Evolutionary conservation across 2,329 filamentous ascomycete genomes (phyloP), one percentile per base, ranked within the genome.

Genomic region (Hypoxylon sp.): DNA sequence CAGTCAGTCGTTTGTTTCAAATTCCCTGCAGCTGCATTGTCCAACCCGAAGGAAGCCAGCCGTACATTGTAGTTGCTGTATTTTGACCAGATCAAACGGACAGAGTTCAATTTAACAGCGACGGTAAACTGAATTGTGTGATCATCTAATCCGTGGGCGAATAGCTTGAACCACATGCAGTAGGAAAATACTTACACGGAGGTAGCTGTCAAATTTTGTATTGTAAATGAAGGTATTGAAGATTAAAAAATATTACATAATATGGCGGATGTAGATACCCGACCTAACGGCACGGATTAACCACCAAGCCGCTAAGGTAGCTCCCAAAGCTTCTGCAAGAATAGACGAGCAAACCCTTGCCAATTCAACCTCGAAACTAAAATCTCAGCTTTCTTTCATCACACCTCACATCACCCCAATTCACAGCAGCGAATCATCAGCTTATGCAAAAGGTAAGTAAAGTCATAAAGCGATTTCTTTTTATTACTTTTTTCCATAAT

Each of bases 1-100:
- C 37, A 41, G 46, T 41, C 26, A 43, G 42, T 44, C 40, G 52
- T 51, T 52, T 59, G 52, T 59, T 59, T 59, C 55, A 56, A 31
- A 52, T 59, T 51, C 52, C 32, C 40, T 55, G 51, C 55, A 30
- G 30, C 40, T 52, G 26, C 38, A 26, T 38, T 51, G 46, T 31
- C 35, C 47, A 51, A 58, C 45, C 51, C 27, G 13, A 43, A 11
- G 32, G 23, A 27, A 17, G 25, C 45, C 40, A 38, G 36, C 17
- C 19, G 19, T 29, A 21, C 13, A 12, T 31, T 31, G 8, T 36
- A 29, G 21, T 21, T 13, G 20, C 13, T 16, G 26, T 7, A n/a
- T 25, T 34, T 20, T 19, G 9, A 21, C 32, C 15, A 34, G n/a
- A n/a, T n/a, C n/a, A n/a, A n/a, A n/a, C n/a, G n/a, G n/a, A n/a